Base-by-base conservation (phyloP, 352 stramenopile species). In the Globisporangium cederbergense region DNA sequence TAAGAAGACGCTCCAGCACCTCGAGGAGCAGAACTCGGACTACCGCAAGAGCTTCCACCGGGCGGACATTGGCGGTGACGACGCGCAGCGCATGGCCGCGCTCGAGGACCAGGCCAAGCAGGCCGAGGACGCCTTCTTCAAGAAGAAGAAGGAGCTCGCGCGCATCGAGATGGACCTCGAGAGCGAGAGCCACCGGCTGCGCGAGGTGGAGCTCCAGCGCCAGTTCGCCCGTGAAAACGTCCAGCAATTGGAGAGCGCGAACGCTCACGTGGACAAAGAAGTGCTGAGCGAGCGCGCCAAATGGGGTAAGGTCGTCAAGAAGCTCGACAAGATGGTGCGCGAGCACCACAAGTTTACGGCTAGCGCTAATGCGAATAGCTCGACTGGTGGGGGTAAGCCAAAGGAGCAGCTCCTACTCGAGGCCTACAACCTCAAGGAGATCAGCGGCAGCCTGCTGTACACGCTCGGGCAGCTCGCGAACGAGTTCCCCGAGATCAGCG, bases 101-200 rank as follows among this genome's bases (percentile, higher is more conserved):
- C 77, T 98, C 13, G 89, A 98, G 64, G 78, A 95, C 7, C 85
- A 98, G 67, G 76, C 78, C 4, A 96, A 97, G 73, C 73, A 88
- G 43, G 74, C 81, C 1, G 89, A 96, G 50, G 92, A 98, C 60
- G 68, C 66, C 32, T 86, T 98, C 54, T 98, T 98, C 67, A 90
- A 93, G 45, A 89, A 93, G 67, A 97, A 98, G 75, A 98, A 98
- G 66, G 93, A 98, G 70, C 74, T 98, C 8, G 83, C 97, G 57
- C 79, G 90, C 42, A 69, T 97, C 22, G 79, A 95, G 53, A 93
- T 92, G 63, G 92, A 98, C 58, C 63, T 90, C 20, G 86, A 86
- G 14, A 83, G 81, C 50, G 86, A 94, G 60, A 74, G 65, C 6
- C 79, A 89, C 38, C 73, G 81, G 9, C 74, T 93, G 47, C 78